Evolutionary conservation across 805 yeast species (phyloP).

Genomic region (Jamesozyma lodderae): DNA sequence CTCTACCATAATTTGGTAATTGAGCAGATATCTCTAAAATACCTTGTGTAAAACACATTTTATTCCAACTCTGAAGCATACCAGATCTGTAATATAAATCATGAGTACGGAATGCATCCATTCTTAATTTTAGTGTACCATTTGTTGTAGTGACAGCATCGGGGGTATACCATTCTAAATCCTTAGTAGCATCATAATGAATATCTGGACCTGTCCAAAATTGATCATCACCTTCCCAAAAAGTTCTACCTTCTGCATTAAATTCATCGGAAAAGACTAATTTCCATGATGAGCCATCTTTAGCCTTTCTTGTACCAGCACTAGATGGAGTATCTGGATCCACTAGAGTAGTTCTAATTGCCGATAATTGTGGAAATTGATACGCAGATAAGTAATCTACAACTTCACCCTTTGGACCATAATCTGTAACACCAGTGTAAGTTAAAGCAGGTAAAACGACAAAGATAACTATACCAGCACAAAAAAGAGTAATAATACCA

Average conservation of each 20-base stretch:
- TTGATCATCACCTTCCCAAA: slow-evolving; percentile 86
- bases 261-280: slow-evolving; percentile 89
- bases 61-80: slow-evolving; percentile 89
- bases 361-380: slow-evolving; percentile 41
- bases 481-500: slow-evolving; percentile 48
- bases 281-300: slow-evolving; percentile 58
- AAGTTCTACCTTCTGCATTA: slow-evolving; percentile 80
- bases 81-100: slow-evolving; percentile 77
- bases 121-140: slow-evolving; percentile 57
- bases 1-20: slow-evolving; percentile 70
- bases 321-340: slow-evolving; percentile 55
- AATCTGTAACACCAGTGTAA: slow-evolving; percentile 55
- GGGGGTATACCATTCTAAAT: slow-evolving; percentile 92
- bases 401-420: slow-evolving; percentile 5
- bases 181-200: slow-evolving; percentile 79
- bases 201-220: slow-evolving; percentile 81
- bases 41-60: slow-evolving; percentile 83
- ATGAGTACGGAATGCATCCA: slow-evolving; percentile 82
- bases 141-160: slow-evolving; percentile 73
- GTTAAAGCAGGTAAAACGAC: slow-evolving; percentile 78
- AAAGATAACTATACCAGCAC: slow-evolving; percentile 62
- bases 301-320: slow-evolving; percentile 42
- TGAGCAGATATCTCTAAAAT: slow-evolving; percentile 63
- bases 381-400: slow-evolving; percentile 40
- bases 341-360: slow-evolving; percentile 42